Evolutionary conservation across 2,329 filamentous ascomycete species (phyloP), one percentile per base, ranked within the genome.

Genomic region (Alternaria triticina): DNA sequence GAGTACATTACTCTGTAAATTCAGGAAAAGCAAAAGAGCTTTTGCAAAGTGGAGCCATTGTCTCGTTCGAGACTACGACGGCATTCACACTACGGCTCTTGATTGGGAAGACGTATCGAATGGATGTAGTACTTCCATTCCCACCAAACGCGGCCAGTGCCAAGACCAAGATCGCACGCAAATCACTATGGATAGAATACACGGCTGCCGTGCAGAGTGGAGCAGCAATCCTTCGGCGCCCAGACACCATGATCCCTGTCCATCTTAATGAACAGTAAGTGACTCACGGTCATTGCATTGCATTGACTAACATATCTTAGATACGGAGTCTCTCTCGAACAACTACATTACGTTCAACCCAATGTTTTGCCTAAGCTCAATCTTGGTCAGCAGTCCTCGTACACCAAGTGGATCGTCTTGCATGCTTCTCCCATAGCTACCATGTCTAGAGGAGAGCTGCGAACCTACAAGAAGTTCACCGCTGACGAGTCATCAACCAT

Each of bases 151-250:
- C 10, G 3, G 17, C 10, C 6, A 20, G 20, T 13, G 45, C 47
- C 12, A 67, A 61, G 43, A 44, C 22, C 6, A 65, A 62, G 54
- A 59, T 66, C 50, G 60, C 62, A 2, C 57, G 60, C 5, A 66
- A 63, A 12, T 64, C 57, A 1, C 30, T 27, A 13, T 70, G 47
- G 47, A 33, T 66, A 15, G 61, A 65, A 45, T 60, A 20, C 28
- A 65, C 25, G 44, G 65, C 46, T 27, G 40, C 44, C 9, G 33
- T 54, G 5, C 23, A 28, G 40, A 40, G 25, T 15, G 30, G 12
- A 45, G 17, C 15, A 17, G 40, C 40, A 17, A n/a, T 43, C 9
- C 5, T 43, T 6, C 15, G 8, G 2, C n/a, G 40, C 7, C 40
- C 40, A 43, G 40, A 43, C 5, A 43, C 0, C 40, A 43, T 43